phyloP scores from a whole-genome alignment of 345 rosid species.

The Populus ilicifolia region DNA sequence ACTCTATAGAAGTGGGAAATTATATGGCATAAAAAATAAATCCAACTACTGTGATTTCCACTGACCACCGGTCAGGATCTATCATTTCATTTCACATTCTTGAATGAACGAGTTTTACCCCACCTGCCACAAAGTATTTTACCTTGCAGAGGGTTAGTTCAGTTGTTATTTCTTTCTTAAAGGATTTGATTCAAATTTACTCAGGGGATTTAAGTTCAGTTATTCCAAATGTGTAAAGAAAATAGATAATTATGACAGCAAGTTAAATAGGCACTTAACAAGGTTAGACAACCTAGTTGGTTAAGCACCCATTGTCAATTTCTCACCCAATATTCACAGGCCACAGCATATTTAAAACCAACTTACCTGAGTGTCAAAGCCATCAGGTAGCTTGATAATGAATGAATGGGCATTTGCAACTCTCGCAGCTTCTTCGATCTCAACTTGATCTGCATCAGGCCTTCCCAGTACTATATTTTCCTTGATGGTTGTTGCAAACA shows the following conservation, averaged over 20 bases:
- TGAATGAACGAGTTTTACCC: slow-evolving; percentile 31
- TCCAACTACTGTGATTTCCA: slow-evolving; percentile 24
- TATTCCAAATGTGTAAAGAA: background rate
- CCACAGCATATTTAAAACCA: slow-evolving; percentile 4
- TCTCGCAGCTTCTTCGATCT: slow-evolving; percentile 92
- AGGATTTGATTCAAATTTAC: background rate
- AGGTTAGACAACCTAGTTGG: background rate
- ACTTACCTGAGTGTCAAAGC: slow-evolving; percentile 87
- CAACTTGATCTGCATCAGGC: slow-evolving; percentile 70
- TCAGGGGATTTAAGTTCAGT: slow-evolving; percentile 4
- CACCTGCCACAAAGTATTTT: slow-evolving; percentile 37
- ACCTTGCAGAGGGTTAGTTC: background rate
- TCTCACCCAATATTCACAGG: background rate
- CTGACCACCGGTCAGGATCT: slow-evolving; percentile 40
- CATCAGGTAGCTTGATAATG: slow-evolving; percentile 84
- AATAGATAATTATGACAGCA: background rate
- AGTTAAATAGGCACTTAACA: background rate
- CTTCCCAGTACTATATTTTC: slow-evolving; percentile 92
- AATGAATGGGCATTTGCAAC: slow-evolving; percentile 97
- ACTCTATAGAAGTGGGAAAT: slow-evolving; percentile 12
- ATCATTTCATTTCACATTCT: slow-evolving; percentile 36
- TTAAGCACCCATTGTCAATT: background rate
- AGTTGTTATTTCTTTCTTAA: background rate
- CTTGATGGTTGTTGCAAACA: slow-evolving; percentile 89
- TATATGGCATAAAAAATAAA: slow-evolving; percentile 21